These are phyloP conservation scores for Blastobotrys mokoenaii DNA, from an alignment of 805 yeast genomes.

Conservation along the genomic window DNA sequence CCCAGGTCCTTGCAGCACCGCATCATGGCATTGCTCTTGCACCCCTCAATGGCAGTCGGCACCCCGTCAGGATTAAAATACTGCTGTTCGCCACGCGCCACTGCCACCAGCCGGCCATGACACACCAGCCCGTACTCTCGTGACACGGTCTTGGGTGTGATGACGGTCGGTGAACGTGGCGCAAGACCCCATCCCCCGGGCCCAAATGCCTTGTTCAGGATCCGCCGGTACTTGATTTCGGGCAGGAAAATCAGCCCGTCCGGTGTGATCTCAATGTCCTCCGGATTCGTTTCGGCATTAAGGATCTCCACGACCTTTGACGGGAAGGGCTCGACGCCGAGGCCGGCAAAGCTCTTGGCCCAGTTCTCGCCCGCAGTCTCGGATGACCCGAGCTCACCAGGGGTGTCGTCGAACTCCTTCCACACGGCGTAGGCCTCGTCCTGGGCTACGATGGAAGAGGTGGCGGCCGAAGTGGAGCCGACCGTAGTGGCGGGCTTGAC, in stretches of 20 bases:
- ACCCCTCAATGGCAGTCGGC: slow-evolving; percentile 95
- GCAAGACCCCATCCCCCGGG: slow-evolving; percentile 99
- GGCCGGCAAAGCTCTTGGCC: slow-evolving; percentile 81
- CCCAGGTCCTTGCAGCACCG: slow-evolving; percentile 97
- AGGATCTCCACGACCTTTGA: slow-evolving; percentile 52
- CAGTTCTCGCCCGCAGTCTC: slow-evolving; percentile 40
- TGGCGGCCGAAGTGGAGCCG: neutral
- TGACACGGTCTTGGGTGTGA: slow-evolving; percentile 67
- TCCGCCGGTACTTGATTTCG: slow-evolving; percentile 89
- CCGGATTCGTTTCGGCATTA: slow-evolving; percentile 49
- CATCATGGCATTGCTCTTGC: slow-evolving; percentile 94
- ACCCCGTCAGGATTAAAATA: slow-evolving; percentile 79
- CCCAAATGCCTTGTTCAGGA: slow-evolving; percentile 84
- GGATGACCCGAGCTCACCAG: neutral
- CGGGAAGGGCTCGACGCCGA: slow-evolving; percentile 72
- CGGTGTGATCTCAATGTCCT: slow-evolving; percentile 89
- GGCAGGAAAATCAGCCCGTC: slow-evolving; percentile 90
- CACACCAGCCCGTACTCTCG: slow-evolving; percentile 86
- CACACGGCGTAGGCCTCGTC: neutral
- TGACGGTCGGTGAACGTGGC: slow-evolving; percentile 77
- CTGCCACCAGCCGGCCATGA: slow-evolving; percentile 78
- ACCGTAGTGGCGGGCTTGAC: neutral
- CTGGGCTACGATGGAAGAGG: neutral
- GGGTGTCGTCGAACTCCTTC: slow-evolving; percentile 6
- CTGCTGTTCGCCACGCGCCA: slow-evolving; percentile 94